Percentiles rank a stretch among this genome's conserved stretches.
Conservation (phyloP, 1,284 basidiomycete species). For the Cryptococcus maquisensis region DNA sequence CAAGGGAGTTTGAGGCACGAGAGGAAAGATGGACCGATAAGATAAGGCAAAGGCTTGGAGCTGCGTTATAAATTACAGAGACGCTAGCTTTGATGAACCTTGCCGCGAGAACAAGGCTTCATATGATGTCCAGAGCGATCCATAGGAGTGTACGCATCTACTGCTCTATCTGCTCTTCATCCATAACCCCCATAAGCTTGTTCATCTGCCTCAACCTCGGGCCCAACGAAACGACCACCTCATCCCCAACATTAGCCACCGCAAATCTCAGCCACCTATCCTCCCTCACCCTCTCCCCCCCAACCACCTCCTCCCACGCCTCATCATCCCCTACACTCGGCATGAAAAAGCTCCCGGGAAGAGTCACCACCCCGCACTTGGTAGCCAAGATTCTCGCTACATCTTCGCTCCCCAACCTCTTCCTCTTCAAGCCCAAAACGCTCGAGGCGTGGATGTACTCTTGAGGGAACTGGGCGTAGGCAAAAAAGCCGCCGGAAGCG, state of each 20-base stretch:
- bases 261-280: conserved; percentile 69
- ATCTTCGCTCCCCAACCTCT: conserved; percentile 47
- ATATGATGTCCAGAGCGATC: too few species aligned
- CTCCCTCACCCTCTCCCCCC: conserved; percentile 43
- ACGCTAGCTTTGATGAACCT: too few species aligned
- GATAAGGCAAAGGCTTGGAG: too few species aligned
- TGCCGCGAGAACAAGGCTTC: too few species aligned
- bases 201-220: conserved; percentile 56
- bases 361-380: conserved; percentile 61
- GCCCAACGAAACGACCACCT: conserved; percentile 59
- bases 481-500: conserved; percentile 67
- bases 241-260: conserved; percentile 72
- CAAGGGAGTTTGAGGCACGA: too few species aligned
- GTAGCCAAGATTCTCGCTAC: conserved; percentile 61
- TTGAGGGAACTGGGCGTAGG: conserved; percentile 66
- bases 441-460: conserved; percentile 53
- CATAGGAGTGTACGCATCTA: background rate
- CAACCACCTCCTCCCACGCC: conserved; percentile 29
- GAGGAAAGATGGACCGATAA: too few species aligned
- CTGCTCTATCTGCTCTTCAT: background rate
- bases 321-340: conserved; percentile 34
- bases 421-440: conserved; percentile 56
- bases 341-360: conserved; percentile 69
- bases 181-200: conserved; percentile 27
- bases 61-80: too few species aligned